A percentile compares a stretch with the other conserved stretches of the same genome.
Conservation (phyloP, 768 basidiomycete genomes). For the Collybia mongolica region DNA sequence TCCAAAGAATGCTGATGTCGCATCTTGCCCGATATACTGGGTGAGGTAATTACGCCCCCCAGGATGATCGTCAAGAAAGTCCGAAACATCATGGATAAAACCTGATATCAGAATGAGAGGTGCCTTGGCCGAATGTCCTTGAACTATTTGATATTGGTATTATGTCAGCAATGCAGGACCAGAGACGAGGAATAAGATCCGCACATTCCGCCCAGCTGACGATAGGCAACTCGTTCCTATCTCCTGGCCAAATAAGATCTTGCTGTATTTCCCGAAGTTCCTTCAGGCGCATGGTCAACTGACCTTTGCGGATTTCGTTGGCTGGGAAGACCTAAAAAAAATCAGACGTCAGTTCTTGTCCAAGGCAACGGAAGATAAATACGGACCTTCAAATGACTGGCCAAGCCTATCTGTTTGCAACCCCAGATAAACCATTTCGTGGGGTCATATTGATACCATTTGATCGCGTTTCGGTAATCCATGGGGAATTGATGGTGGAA, state of each 20-base stretch:
- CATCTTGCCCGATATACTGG: constrained; percentile 87
- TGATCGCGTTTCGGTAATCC: constrained; percentile 96
- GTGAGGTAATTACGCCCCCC: constrained; percentile 84
- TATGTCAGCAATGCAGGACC: not conserved
- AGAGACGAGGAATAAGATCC: constrained; percentile 20
- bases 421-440: constrained; percentile 89
- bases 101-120: constrained; percentile 86
- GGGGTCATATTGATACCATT: constrained; percentile 90
- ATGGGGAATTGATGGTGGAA: constrained; percentile 97
- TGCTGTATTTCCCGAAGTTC: constrained; percentile 79
- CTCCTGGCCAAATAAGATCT: constrained; percentile 73
- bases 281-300: constrained; percentile 93
- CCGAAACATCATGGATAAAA: constrained; percentile 87
- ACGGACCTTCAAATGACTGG: constrained; percentile 63
- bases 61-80: constrained; percentile 89
- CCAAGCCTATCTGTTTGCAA: constrained; percentile 59
- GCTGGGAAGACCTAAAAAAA: constrained; percentile 42
- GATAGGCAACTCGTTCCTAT: constrained; percentile 72
- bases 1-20: constrained; percentile 92
- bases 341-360: not conserved
- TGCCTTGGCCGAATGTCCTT: constrained; percentile 73
- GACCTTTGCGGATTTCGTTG: constrained; percentile 76
- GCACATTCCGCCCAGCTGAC: constrained; percentile 85
- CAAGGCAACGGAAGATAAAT: not conserved
- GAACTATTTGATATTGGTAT: constrained; percentile 44